Evolutionary conservation across 2,329 filamentous ascomycete species (phyloP), one percentile per base, ranked within the genome.

Genomic region (Helminthosporium solani): DNA sequence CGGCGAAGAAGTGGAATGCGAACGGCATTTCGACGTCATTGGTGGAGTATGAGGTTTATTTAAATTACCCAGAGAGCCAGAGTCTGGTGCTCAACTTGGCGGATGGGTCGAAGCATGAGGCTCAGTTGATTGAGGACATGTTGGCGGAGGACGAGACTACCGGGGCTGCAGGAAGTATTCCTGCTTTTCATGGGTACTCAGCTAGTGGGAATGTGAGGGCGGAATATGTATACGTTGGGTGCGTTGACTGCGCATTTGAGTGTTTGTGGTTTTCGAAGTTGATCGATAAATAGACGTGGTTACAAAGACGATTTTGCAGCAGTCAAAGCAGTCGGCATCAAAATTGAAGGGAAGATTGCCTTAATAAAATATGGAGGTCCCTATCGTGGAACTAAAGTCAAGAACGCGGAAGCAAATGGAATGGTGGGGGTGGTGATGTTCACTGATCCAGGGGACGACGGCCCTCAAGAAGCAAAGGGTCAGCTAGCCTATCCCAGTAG

Each of bases 281-380:
- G 11, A 31, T 33, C 5, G 19, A 21, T n/a, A 18, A n/a, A 21
- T 34, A 34, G 28, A 3, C 16, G 11, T 3, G 31, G 18, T 18
- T 15, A 37, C 15, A 37, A 37, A 20, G 33, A 43, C 2, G 33
- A 43, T 14, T 73, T 73, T 40, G 61, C 70, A 16, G 53, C 61
- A 14, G 54, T 70, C 9, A 40, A 63, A 15, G 60, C 56, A n/a
- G 50, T 68, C 1, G 68, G 68, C n/a, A 65, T 75, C n/a, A 48
- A 63, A 15, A 55, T 74, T 0, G 63, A 72, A 46, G 72, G 72
- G 35, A 75, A 74, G 48, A 73, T 75, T 46, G 72, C 71, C 2
- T 44, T 75, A 6, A 60, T 70, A 7, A 64, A 63, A 42, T 74
- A 73, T 45, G 66, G 67, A 5, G 68, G 67, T 1, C 64, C 66